These are phyloP conservation scores for Cladosporium cucumerinum DNA, from an alignment of 2,329 filamentous ascomycete species.

Conservation along the genomic window DNA sequence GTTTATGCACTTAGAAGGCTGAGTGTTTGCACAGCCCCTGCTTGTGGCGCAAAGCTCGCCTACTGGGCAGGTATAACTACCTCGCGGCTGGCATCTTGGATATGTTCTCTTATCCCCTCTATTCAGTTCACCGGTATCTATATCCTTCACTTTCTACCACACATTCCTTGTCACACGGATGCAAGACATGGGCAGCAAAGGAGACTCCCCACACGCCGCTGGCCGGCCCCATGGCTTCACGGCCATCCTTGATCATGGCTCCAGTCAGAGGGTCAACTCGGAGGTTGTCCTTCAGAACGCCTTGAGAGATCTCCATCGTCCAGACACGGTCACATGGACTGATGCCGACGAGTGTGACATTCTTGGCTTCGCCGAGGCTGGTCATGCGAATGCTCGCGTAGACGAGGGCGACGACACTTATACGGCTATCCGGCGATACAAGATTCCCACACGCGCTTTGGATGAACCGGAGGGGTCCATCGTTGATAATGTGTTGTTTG, in stretches of 20 bases:
- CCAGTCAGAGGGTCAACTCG: background rate
- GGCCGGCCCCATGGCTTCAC: background rate
- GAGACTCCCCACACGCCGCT: background rate
- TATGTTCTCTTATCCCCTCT: background rate
- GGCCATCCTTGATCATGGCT: background rate
- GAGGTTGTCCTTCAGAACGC: background rate
- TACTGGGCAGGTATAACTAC: background rate
- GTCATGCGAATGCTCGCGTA: constrained; percentile 35
- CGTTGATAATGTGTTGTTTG: constrained; percentile 38
- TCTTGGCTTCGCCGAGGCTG: constrained; percentile 40
- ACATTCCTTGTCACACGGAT: background rate
- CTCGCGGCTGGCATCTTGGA: background rate
- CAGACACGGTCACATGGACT: background rate
- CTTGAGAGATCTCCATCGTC: background rate
- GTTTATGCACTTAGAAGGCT: background rate
- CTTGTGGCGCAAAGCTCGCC: background rate
- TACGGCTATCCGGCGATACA: constrained; percentile 34
- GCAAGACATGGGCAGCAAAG: background rate
- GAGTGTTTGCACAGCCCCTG: background rate
- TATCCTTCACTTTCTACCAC: background rate
- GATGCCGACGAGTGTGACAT: constrained; percentile 25
- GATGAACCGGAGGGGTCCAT: constrained; percentile 36
- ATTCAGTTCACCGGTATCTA: background rate
- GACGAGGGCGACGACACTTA: constrained; percentile 35
- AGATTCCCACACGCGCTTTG: constrained; percentile 36